These are phyloP conservation scores for Durotheca rogersii DNA, from an alignment of 495 filamentous ascomycete genomes.

Conservation along the genomic window DNA sequence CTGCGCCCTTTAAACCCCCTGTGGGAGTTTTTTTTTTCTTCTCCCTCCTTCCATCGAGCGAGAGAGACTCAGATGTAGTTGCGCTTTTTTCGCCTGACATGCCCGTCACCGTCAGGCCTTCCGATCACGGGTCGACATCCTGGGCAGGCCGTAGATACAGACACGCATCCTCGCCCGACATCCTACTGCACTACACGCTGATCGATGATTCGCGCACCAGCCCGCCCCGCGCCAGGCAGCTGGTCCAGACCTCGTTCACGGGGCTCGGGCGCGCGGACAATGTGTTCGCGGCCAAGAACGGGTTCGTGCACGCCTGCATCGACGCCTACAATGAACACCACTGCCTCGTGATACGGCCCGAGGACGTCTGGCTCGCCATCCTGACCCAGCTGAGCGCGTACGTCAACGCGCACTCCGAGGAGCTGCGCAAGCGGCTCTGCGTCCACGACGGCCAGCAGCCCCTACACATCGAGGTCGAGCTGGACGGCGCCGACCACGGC, in stretches of 20 bases:
- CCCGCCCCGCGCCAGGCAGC: slow-evolving; percentile 25
- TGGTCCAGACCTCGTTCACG: slow-evolving; percentile 40
- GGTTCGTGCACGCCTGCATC: slow-evolving; percentile 52
- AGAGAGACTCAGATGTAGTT: slow-evolving; percentile 29
- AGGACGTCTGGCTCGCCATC: slow-evolving; percentile 63
- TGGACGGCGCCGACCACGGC: slow-evolving; percentile 41
- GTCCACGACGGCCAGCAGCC: slow-evolving; percentile 67
- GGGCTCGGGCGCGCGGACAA: slow-evolving; percentile 31
- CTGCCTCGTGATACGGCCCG: slow-evolving; percentile 57
- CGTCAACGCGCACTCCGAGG: slow-evolving; percentile 78
- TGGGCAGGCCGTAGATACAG: slow-evolving; percentile 31
- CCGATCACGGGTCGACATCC: slow-evolving; percentile 29
- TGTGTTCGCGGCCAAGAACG: slow-evolving; percentile 46
- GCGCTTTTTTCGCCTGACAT: slow-evolving; percentile 27
- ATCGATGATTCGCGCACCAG: slow-evolving; percentile 31
- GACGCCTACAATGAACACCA: slow-evolving; percentile 57
- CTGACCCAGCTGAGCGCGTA: slow-evolving; percentile 55
- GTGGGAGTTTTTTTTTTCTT: not conserved
- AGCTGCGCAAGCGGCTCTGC: slow-evolving; percentile 81
- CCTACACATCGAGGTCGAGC: slow-evolving; percentile 41
- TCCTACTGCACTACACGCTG: slow-evolving; percentile 27
- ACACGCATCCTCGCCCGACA: slow-evolving; percentile 25
- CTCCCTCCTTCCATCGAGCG: slow-evolving; percentile 1
- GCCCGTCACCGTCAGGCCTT: slow-evolving; percentile 31
- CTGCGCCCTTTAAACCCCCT: slow-evolving; percentile 6